Percentiles rank a stretch among this genome's conserved stretches.
Conservation (phyloP, 306 rosid species). For the Amphicarpaea edgeworthii region DNA sequence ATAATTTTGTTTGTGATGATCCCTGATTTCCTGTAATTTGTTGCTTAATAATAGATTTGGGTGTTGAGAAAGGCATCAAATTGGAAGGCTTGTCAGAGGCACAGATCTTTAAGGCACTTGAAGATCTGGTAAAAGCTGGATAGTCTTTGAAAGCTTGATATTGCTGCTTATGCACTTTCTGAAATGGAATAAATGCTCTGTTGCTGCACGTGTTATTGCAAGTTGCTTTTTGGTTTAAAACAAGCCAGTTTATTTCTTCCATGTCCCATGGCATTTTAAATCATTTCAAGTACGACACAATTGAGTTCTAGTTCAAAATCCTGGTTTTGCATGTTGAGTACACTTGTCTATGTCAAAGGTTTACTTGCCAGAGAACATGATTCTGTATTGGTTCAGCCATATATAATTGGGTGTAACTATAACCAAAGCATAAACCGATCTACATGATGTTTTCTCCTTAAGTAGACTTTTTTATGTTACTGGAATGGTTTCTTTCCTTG, state of each 20-base stretch:
- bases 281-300: slow-evolving; percentile 33
- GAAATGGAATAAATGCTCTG: slow-evolving; percentile 58
- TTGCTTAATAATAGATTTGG: slow-evolving; percentile 65
- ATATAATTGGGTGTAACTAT: slow-evolving; percentile 1
- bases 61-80: slow-evolving; percentile 82
- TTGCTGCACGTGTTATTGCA: slow-evolving; percentile 35
- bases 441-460: not conserved
- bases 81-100: slow-evolving; percentile 86
- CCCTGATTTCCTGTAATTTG: slow-evolving; percentile 34
- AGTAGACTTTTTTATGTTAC: not conserved
- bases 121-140: slow-evolving; percentile 80
- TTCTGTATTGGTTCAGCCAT: slow-evolving; percentile 11
- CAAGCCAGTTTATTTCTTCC: not conserved
- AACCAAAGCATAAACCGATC: not conserved
- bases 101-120: slow-evolving; percentile 83
- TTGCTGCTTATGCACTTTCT: slow-evolving; percentile 34
- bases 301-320: slow-evolving; percentile 3
- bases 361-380: slow-evolving; percentile 1
- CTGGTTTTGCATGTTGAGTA: slow-evolving; percentile 29
- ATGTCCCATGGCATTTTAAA: slow-evolving; percentile 6
- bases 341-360: slow-evolving; percentile 1
- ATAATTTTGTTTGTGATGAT: not conserved
- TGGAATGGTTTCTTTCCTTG: not conserved
- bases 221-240: slow-evolving; percentile 12
- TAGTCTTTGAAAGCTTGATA: slow-evolving; percentile 63